Evolutionary conservation across 2,329 filamentous ascomycete genomes (phyloP), one percentile per base, ranked within the genome.

Genomic region (Ophiostoma angusticollis): DNA sequence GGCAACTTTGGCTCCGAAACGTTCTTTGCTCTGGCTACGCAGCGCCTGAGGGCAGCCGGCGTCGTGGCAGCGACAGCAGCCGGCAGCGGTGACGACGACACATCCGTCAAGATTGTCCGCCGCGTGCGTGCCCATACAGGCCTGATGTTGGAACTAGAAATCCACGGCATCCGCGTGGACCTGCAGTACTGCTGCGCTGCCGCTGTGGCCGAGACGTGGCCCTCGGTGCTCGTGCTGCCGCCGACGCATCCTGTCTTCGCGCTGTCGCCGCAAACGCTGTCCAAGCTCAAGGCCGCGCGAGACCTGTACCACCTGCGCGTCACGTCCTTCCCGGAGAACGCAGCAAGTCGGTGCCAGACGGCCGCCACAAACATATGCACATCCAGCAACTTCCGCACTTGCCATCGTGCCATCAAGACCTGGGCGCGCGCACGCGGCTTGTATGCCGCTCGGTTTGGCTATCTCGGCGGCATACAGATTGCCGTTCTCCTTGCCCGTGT

Each of bases 161-260:
- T 80, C n/a, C 52, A 58, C 4, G 68, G 64, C 9, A 59, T 80
- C 48, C 73, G 64, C 44, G 63, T 79, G 49, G 74, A 81, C 50
- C 56, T 84, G 35, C 77, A 80, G 44, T 83, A 83, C 51, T 80
- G 75, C 46, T 65, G 73, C 6, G 72, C 77, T 2, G 58, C 64
- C 3, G 58, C 59, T 22, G 58, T 81, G 31, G 63, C 72, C 3
- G 65, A 75, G 51, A 64, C 60, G 18, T 74, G 64, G 61, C 68
- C 68, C 1, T 50, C 60, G 2, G 56, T 65, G 4, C 58, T 72
- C 47, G 58, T 57, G 13, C 52, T 71, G 2, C 64, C 71, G 1
- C 49, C 67, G 3, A 60, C 60, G 1, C 68, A 78, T 45, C 59
- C 68, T 0, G 54, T 70, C 9, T 79, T 77, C 54, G 58, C 65